Evolutionary conservation across 352 stramenopile species (phyloP), one percentile per base, ranked within the genome.

Genomic region (Phytophthora ohioensis): DNA sequence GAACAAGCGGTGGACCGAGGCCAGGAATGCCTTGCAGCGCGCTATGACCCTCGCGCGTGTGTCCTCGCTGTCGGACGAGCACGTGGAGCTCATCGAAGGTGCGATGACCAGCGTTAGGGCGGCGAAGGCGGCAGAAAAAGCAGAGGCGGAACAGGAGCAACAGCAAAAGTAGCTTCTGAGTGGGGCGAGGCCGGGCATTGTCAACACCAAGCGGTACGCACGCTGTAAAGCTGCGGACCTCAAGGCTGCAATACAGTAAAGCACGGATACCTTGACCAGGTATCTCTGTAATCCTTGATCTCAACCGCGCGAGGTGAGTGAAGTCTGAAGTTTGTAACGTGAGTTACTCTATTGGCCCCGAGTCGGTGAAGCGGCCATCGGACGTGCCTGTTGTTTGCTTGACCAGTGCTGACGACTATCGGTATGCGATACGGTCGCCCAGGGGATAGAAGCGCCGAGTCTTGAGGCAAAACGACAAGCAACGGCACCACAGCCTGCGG

Each of bases 1-100:
- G 32, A 62, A 71, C 36, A 32, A 74, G 65, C 76, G 65, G n/a
- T 77, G 57, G 52, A 43, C 31, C n/a, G 72, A 80, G 12, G 76
- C 76, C 7, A 46, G 53, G 10, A 39, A 30, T 5, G 54, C 63
- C 8, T 53, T 83, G 51, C 62, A 72, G 34, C 76, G 73, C 27
- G 69, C 76, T 7, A 55, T 52, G 57, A 73, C 51, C 1, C 60
- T 80, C 32, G 73, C 69, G 13, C 69, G 65, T n/a, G 27, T 54
- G 32, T 69, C 65, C 9, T 67, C 57, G 27, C 35, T 80, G 36
- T 67, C 64, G 9, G 52, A 56, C 3, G 65, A 80, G n/a, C 56
- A 80, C 41, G 11, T 73, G 42, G 32, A 53, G 34, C 56, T 76
- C 32, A 80, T 80, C 45, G 43, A 71, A 65, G 42, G 12, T 56